These are phyloP conservation scores for Corylus heterophylla DNA, from an alignment of 306 rosid species.

Conservation along the genomic window DNA sequence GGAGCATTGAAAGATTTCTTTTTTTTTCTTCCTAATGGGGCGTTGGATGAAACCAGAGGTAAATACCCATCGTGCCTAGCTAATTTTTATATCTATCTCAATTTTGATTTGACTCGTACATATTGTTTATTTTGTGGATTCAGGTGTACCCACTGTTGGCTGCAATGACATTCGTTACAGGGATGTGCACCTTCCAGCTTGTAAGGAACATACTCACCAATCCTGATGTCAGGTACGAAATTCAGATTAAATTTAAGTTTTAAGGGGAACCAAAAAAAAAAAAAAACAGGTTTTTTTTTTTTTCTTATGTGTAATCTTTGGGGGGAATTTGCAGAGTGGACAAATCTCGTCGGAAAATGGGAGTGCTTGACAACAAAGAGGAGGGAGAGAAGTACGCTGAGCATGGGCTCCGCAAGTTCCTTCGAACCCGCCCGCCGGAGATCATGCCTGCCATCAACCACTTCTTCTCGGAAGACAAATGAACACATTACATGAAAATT, in stretches of 20 bases:
- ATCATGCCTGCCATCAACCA: constrained; percentile 77
- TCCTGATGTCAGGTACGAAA: constrained; percentile 77
- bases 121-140: not conserved
- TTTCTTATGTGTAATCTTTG: not conserved
- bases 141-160: constrained; percentile 84
- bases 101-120: too few species aligned
- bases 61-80: not conserved
- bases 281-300: not conserved
- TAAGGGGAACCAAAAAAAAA: too few species aligned
- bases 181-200: constrained; percentile 64
- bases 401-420: constrained; percentile 71
- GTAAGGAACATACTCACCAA: constrained; percentile 60
- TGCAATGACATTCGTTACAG: constrained; percentile 81
- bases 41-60: constrained; percentile 98
- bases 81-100: not conserved
- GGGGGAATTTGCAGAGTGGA: constrained; percentile 45
- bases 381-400: constrained; percentile 80
- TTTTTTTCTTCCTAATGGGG: constrained; percentile 45
- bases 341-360: constrained; percentile 56
- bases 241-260: not conserved
- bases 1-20: not conserved
- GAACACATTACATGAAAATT: not conserved
- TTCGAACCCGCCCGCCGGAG: constrained; percentile 78
- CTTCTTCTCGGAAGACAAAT: constrained; percentile 64
- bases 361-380: constrained; percentile 65